A percentile compares a stretch with the other conserved stretches of the same genome.
These are phyloP conservation scores for Talaromyces sp. DNA, from an alignment of 2,329 filamentous ascomycete species.

Conservation along the genomic window DNA sequence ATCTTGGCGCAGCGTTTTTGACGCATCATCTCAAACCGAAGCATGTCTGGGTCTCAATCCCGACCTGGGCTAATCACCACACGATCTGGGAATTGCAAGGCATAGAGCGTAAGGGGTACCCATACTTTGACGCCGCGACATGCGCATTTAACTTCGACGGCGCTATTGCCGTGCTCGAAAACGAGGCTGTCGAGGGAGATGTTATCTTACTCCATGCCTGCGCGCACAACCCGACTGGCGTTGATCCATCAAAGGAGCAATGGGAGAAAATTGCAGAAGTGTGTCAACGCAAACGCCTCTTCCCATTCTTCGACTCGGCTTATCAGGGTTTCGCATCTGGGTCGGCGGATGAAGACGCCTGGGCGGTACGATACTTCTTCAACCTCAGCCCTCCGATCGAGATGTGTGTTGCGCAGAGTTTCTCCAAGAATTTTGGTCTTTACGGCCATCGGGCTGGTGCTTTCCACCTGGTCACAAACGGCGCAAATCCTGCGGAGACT, in stretches of 20 bases:
- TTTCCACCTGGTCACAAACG: slow-evolving; percentile 63
- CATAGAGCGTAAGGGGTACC: slow-evolving; percentile 76
- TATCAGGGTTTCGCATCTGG: slow-evolving; percentile 98
- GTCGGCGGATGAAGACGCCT: slow-evolving; percentile 77
- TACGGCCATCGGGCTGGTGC: slow-evolving; percentile 94
- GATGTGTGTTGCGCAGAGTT: slow-evolving; percentile 56
- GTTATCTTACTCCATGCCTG: slow-evolving; percentile 90
- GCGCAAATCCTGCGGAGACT: slow-evolving; percentile 28
- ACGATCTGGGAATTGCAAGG: slow-evolving; percentile 80
- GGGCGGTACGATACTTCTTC: slow-evolving; percentile 86
- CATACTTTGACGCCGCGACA: slow-evolving; percentile 74
- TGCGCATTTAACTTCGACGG: slow-evolving; percentile 44
- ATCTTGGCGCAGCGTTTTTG: slow-evolving; percentile 88
- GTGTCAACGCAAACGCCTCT: slow-evolving; percentile 76
- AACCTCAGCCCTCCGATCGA: slow-evolving; percentile 71
- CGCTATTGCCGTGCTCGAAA: slow-evolving; percentile 80
- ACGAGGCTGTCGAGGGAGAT: slow-evolving; percentile 74
- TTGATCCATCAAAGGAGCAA: slow-evolving; percentile 87
- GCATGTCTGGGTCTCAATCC: slow-evolving; percentile 84
- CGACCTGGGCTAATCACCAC: slow-evolving; percentile 97
- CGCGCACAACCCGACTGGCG: slow-evolving; percentile 95
- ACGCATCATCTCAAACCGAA: slow-evolving; percentile 73
- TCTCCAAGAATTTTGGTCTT: slow-evolving; percentile 68
- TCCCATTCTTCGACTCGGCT: slow-evolving; percentile 96
- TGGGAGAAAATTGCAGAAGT: slow-evolving; percentile 83